Evolutionary conservation across 108 stramenopile species (phyloP), one percentile per base, ranked within the genome.

Genomic region (Skeletonema marinoi): DNA sequence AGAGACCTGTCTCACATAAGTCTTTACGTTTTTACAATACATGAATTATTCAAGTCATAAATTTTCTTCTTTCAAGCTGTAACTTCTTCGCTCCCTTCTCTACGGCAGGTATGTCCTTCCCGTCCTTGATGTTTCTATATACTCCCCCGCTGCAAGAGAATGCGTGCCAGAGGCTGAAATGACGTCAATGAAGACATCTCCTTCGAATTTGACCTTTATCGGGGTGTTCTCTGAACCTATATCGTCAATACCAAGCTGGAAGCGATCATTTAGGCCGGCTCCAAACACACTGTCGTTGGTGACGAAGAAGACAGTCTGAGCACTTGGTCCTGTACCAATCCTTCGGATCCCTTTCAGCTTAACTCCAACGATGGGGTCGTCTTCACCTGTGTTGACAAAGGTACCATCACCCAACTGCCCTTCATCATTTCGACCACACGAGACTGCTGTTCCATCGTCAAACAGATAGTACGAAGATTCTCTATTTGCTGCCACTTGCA

Each of bases 331-430:
- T 21, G 71, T 51, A 17, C 75, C 81, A 35, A 82, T 48, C 11
- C 32, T 25, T 9, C 25, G 46, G 2, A 64, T 32, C 21, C 21
- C 63, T 46, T 42, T 64, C 1, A 25, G 60, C n/a, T 68, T 58
- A 21, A 73, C 73, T 21, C 65, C 68, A 32, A 66, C 56, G 46
- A 76, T 71, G 11, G 70, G 62, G 2, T 63, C 67, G 2, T 50
- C 69, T 60, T 65, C 36, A 29, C 54, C 31, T 60, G 68, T 56
- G 54, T 82, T 73, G 19, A 70, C 31, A 33, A 71, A 61, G 11
- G 81, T 66, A 7, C 81, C 81, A 76, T 82, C 81, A 16, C 81
- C 81, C 19, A 82, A 46, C 46, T 82, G 81, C 10, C 81, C 81
- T 50, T 68, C 70, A 39, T 72, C 65, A 69, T 82, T 82, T 32